phyloP scores from a whole-genome alignment of 2,329 filamentous ascomycete species.

The Claviceps arundinis region DNA sequence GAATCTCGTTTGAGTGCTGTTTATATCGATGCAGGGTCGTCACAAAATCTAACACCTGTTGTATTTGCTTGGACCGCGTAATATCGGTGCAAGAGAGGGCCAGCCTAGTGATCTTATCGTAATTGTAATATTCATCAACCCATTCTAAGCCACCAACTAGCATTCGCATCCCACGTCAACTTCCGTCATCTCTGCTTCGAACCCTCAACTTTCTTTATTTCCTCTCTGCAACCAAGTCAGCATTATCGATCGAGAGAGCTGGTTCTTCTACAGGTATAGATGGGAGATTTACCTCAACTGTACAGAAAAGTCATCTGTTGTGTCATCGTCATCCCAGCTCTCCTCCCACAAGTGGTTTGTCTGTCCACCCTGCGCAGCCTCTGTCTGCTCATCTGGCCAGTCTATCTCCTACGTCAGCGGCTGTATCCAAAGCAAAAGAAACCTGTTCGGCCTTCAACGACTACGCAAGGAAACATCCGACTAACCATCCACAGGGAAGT shows the following conservation, averaged over 20 bases:
- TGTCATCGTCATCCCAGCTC: conserved; percentile 99
- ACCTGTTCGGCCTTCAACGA: not conserved
- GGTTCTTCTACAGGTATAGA: not conserved
- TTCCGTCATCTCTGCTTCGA: conserved; percentile 44
- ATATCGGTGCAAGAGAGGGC: not conserved
- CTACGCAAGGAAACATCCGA: not conserved
- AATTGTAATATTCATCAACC: not conserved
- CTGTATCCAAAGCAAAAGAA: not conserved
- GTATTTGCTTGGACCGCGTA: not conserved
- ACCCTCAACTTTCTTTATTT: conserved; percentile 85
- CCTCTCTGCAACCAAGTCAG: conserved; percentile 46
- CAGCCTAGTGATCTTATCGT: not conserved
- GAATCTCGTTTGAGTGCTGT: not conserved
- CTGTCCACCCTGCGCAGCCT: conserved; percentile 59
- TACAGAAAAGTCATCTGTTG: conserved; percentile 86
- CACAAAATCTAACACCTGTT: not conserved
- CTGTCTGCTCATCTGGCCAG: conserved; percentile 85
- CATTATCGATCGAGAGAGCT: not conserved
- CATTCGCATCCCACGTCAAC: not conserved
- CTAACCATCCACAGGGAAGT: conserved; percentile 91
- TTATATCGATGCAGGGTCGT: not conserved
- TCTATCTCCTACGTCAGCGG: conserved; percentile 37
- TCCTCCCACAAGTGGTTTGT: conserved; percentile 89
- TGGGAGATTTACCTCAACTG: conserved; percentile 65
- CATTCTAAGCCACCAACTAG: not conserved